Percentiles rank a stretch among this genome's conserved stretches.
These are phyloP conservation scores for Fragaria vesca DNA, from an alignment of 306 rosid species.

Conservation along the genomic window DNA sequence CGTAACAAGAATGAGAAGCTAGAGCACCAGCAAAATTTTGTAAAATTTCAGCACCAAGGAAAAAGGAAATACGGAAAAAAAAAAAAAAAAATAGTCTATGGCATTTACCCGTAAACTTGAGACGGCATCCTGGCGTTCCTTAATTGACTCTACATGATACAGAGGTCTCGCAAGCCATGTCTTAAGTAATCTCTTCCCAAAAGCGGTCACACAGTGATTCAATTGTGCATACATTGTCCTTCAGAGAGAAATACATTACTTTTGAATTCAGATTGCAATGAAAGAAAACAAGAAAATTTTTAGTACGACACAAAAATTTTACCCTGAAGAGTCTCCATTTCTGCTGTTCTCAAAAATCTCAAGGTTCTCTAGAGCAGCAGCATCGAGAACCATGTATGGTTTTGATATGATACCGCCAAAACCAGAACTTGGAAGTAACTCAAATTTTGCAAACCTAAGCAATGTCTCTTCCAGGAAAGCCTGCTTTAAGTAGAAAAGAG, in stretches of 20 bases:
- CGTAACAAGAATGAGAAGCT: background rate
- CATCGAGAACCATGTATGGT: constrained; percentile 91
- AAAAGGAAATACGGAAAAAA: background rate
- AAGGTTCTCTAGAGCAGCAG: constrained; percentile 91
- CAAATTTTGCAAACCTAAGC: constrained; percentile 87
- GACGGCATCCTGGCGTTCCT: constrained; percentile 83
- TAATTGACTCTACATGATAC: constrained; percentile 60
- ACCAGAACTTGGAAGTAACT: constrained; percentile 75
- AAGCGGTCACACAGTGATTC: constrained; percentile 89
- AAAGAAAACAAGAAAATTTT: constrained; percentile 2
- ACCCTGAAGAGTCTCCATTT: constrained; percentile 91
- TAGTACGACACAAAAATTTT: constrained; percentile 28
- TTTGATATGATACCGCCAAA: constrained; percentile 55
- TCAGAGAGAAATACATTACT: constrained; percentile 27
- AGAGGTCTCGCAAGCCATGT: constrained; percentile 97
- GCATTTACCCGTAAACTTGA: constrained; percentile 66
- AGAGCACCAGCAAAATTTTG: background rate
- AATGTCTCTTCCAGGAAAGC: constrained; percentile 78
- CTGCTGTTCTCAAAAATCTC: constrained; percentile 90
- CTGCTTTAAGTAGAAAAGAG: constrained; percentile 88
- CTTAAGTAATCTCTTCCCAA: constrained; percentile 90
- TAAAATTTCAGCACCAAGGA: background rate
- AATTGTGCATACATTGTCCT: constrained; percentile 85
- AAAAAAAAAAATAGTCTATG: constrained; percentile 13
- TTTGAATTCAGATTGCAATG: constrained; percentile 34